Evolutionary conservation across 192 early-diverging fungal species (phyloP).

Genomic region (Coemansia sp.): DNA sequence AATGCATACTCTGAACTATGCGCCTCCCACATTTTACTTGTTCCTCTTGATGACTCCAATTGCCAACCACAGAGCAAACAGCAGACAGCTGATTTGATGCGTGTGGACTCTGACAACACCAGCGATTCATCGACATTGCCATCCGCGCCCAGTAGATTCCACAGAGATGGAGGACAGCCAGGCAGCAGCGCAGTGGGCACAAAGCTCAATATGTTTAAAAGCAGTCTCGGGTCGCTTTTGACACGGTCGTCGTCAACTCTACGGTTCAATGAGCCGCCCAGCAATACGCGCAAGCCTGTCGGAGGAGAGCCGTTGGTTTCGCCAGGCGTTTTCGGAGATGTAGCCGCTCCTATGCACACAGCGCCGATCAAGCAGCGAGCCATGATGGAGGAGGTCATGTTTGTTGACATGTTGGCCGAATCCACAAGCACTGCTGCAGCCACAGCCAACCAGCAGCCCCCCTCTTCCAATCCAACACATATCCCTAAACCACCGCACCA

Average conservation of each 20-base stretch:
- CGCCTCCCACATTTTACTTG: slow-evolving; percentile 23
- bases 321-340: not conserved
- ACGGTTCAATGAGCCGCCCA: not conserved
- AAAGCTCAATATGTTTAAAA: slow-evolving; percentile 25
- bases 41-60: slow-evolving; percentile 11
- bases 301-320: not conserved
- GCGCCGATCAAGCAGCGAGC: not conserved
- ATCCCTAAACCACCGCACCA: not conserved
- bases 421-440: not conserved
- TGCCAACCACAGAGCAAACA: not conserved
- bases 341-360: not conserved
- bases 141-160: not conserved
- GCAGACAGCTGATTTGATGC: not conserved
- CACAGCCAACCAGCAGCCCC: not conserved
- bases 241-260: slow-evolving; percentile 14
- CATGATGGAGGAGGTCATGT: not conserved
- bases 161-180: not conserved
- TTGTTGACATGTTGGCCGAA: not conserved
- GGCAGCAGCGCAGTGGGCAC: not conserved
- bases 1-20: slow-evolving; percentile 4
- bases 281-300: not conserved
- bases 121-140: slow-evolving; percentile 5
- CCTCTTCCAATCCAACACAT: not conserved
- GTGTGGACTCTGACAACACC: slow-evolving; percentile 5
- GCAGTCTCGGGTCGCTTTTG: slow-evolving; percentile 33